phyloP scores from a whole-genome alignment of 202 grass and related monocot genomes.

The Sporobolus alterniflorus region DNA sequence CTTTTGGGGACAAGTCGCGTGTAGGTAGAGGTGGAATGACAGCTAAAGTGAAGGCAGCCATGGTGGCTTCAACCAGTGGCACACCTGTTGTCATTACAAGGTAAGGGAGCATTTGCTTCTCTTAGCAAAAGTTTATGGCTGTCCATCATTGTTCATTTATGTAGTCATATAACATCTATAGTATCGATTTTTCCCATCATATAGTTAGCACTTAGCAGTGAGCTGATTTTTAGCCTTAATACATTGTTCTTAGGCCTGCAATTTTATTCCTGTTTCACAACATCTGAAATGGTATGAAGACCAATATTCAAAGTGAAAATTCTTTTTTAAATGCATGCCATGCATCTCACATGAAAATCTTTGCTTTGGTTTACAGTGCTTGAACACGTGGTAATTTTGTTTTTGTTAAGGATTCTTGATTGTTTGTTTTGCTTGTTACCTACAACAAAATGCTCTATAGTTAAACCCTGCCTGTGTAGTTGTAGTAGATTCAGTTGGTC shows the following conservation, averaged over 20 bases:
- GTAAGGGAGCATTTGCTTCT: conserved; percentile 26
- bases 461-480: neutral
- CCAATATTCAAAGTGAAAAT: neutral
- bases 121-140: neutral
- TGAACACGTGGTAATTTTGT: neutral
- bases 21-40: conserved; percentile 98
- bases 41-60: conserved; percentile 93
- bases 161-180: neutral
- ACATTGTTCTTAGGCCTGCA: neutral
- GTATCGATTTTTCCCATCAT: neutral
- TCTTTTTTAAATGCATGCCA: neutral
- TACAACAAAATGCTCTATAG: neutral
- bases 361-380: conserved; percentile 14
- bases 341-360: neutral
- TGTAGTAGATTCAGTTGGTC: conserved; percentile 5
- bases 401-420: neutral
- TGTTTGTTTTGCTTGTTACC: neutral
- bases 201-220: neutral
- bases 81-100: conserved; percentile 94
- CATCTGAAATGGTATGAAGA: conserved; percentile 7
- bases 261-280: neutral
- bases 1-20: conserved; percentile 97
- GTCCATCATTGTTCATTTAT: neutral
- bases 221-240: neutral
- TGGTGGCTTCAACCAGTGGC: conserved; percentile 75